These are phyloP conservation scores for Trichopus zeylanicus DNA, from an alignment of 116 monocot genomes.

Conservation along the genomic window DNA sequence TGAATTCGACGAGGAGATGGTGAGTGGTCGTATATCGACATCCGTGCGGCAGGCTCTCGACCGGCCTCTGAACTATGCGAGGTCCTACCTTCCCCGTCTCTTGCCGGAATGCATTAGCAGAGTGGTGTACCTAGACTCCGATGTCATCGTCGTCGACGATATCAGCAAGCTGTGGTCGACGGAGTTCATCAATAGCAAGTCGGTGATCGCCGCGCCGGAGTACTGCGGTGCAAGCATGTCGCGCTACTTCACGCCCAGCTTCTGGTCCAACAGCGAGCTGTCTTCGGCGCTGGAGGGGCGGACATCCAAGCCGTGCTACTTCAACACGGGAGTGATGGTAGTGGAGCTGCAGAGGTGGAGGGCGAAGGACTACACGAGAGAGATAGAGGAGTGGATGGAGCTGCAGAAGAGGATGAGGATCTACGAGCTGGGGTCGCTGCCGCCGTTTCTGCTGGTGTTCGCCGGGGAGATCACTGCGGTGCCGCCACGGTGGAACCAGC, in stretches of 20 bases:
- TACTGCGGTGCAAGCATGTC: slow-evolving; percentile 16
- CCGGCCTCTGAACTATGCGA: slow-evolving; percentile 21
- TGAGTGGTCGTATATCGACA: slow-evolving; percentile 15
- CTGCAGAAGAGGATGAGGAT: slow-evolving; percentile 21
- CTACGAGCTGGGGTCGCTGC: slow-evolving; percentile 21
- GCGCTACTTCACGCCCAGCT: slow-evolving; percentile 15
- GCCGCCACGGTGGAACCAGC: slow-evolving; percentile 14
- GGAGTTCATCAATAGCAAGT: not conserved
- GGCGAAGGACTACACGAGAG: not conserved
- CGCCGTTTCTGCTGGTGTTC: slow-evolving; percentile 22
- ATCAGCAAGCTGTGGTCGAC: slow-evolving; percentile 6
- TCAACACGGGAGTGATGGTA: slow-evolving; percentile 14
- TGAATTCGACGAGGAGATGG: slow-evolving; percentile 5
- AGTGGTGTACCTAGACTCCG: slow-evolving; percentile 26
- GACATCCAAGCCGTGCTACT: slow-evolving; percentile 11
- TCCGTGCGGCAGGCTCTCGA: slow-evolving; percentile 20
- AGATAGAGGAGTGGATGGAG: slow-evolving; percentile 24
- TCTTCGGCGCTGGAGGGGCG: not conserved
- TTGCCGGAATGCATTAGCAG: slow-evolving; percentile 11
- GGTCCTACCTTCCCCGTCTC: slow-evolving; percentile 17
- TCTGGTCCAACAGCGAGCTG: slow-evolving; percentile 11
- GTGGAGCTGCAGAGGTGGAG: slow-evolving; percentile 17
- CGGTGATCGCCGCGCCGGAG: slow-evolving; percentile 11
- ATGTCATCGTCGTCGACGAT: slow-evolving; percentile 21
- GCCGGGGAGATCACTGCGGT: slow-evolving; percentile 9